Evolutionary conservation across 352 stramenopile genomes (phyloP).

Genomic region (Phytophthora litchii): DNA sequence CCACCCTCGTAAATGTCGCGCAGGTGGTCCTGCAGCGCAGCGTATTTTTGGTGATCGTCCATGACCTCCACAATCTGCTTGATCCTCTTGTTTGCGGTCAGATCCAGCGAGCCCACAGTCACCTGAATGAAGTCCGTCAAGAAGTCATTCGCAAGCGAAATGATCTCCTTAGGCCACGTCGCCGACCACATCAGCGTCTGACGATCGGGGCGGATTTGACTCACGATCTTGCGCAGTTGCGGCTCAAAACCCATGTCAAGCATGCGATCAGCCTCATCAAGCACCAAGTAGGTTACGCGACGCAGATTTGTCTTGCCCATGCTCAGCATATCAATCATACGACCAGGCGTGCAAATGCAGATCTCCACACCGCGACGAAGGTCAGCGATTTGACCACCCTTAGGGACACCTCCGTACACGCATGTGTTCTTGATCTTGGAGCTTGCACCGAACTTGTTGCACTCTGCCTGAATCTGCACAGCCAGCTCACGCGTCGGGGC

Average conservation of each 20-base stretch:
- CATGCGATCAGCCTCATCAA: conserved; percentile 99
- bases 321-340: conserved; percentile 98
- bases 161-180: conserved; percentile 99
- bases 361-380: conserved; percentile 84
- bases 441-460: conserved; percentile 97
- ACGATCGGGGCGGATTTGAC: conserved; percentile 96
- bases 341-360: conserved; percentile 94
- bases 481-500: conserved; percentile 98
- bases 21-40: conserved; percentile 84
- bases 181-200: conserved; percentile 99
- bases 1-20: conserved; percentile 89
- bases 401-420: conserved; percentile 98
- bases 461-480: conserved; percentile 99
- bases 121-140: conserved; percentile 98
- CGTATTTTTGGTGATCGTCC: conserved; percentile 96
- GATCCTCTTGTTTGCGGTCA: conserved; percentile 98
- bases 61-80: conserved; percentile 98
- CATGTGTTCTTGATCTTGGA: conserved; percentile 99
- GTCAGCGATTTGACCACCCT: conserved; percentile 91
- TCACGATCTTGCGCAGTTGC: conserved; percentile 96
- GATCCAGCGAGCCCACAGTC: conserved; percentile 93
- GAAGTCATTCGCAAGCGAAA: conserved; percentile 97
- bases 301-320: conserved; percentile 96
- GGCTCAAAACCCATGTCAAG: conserved; percentile 96
- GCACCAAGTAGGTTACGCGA: conserved; percentile 98